Percentiles rank a stretch among this genome's conserved stretches.
phyloP scores from a whole-genome alignment of 106 monocot genomes.

The Platanthera guangdongensis region DNA sequence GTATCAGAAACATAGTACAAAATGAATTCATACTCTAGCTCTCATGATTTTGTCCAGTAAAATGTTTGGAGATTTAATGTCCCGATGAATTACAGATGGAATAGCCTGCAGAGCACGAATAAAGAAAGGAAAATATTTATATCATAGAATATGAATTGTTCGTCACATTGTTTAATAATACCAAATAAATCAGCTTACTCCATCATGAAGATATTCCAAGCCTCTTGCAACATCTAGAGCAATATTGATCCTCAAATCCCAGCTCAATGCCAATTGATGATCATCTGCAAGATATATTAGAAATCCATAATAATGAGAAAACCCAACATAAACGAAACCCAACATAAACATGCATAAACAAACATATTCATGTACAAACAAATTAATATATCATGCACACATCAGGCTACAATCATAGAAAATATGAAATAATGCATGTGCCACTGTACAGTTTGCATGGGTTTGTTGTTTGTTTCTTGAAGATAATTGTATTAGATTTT shows the following conservation, averaged over 20 bases:
- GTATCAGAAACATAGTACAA: background rate
- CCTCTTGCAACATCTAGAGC: conserved; percentile 96
- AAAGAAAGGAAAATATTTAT: conserved; percentile 10
- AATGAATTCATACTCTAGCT: conserved; percentile 61
- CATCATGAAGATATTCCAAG: conserved; percentile 97
- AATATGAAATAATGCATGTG: background rate
- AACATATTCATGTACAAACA: background rate
- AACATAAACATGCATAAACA: too few relatives aligned
- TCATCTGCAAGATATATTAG: conserved; percentile 28
- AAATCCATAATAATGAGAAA: conserved; percentile 6
- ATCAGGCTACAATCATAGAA: background rate
- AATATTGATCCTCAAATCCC: conserved; percentile 72
- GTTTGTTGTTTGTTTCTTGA: background rate
- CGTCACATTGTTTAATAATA: background rate
- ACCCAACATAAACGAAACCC: too few relatives aligned
- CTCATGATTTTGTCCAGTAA: conserved; percentile 75
- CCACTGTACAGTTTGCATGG: background rate
- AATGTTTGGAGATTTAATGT: conserved; percentile 92
- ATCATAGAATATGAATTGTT: background rate
- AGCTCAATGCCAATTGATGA: conserved; percentile 36
- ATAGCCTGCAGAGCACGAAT: conserved; percentile 49
- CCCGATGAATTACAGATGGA: conserved; percentile 90
- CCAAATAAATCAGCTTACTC: conserved; percentile 37
- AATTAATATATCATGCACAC: background rate
- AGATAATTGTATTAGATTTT: background rate